Evolutionary conservation across 108 stramenopile genomes (phyloP), one percentile per base, ranked within the genome.

Genomic region (Mayamaea pseudoterrestris): DNA sequence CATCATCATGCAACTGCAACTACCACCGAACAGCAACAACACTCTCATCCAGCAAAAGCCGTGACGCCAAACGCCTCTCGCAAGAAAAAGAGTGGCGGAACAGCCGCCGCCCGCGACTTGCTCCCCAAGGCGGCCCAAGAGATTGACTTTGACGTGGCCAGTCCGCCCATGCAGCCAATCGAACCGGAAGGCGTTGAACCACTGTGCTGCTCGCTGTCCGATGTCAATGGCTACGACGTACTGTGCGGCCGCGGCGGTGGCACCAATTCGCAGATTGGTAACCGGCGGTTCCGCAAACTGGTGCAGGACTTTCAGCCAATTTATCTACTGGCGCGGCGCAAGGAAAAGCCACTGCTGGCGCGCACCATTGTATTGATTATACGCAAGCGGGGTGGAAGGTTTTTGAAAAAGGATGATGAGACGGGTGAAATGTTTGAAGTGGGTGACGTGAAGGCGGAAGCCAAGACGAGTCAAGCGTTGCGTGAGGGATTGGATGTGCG

Each of bases 241-340:
- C 61, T 90, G 11, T 82, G 77, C 43, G 87, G 87, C 24, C 65
- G 87, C 20, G 87, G 87, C 3, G 87, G 87, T 17, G 87, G 87
- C 17, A 90, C 87, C 0, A 90, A 90, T 53, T 81, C 87, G 2
- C 87, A 90, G 53, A 66, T 84, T 61, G 87, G 87, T 1, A 90
- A 90, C 46, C 73, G 83, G 14, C 74, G 82, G 24, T 90, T 77
- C 59, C 74, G 87, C 9, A 72, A 79, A 37, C 57, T 90, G 11
- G 87, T 90, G 0, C 72, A 80, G 39, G 87, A 84, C 25, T 84
- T 84, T 30, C 87, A 90, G 50, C 87, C 87, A 0, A 84, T 71
- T 28, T 90, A 90, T 44, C 78, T 90, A 30, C 54, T 84, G 73
- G 82, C 82, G 1, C 55, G 72, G 27, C 71, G 87, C 12, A 81